Percentiles rank a stretch among this genome's conserved stretches.
phyloP scores from a whole-genome alignment of 106 monocot species.

The Cymbidium sinense region DNA sequence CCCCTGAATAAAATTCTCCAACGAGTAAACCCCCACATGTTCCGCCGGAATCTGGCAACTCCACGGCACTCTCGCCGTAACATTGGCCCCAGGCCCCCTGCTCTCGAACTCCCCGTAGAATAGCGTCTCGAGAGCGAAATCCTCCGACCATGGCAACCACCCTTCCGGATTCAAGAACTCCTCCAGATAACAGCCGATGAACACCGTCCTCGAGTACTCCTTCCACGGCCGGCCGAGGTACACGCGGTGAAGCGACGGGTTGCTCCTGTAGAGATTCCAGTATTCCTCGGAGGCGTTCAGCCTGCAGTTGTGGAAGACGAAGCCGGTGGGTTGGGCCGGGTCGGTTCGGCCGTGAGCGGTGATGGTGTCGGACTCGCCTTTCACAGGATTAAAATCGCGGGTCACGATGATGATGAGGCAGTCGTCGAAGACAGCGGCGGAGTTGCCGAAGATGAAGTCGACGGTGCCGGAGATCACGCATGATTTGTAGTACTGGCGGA shows the following conservation, averaged over 20 bases:
- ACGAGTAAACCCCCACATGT: constrained; percentile 16
- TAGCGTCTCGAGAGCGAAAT: constrained; percentile 17
- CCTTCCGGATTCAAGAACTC: constrained; percentile 13
- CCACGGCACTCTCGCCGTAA: constrained; percentile 12
- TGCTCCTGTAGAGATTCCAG: constrained; percentile 5
- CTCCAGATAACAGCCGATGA: constrained; percentile 10
- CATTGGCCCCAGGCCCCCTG: constrained; percentile 9
- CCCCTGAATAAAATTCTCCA: constrained; percentile 24
- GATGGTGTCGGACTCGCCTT: constrained; percentile 42
- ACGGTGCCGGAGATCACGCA: constrained; percentile 73
- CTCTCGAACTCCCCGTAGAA: constrained; percentile 21
- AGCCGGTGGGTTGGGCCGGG: constrained; percentile 26
- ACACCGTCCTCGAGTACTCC: constrained; percentile 26
- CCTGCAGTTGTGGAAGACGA: constrained; percentile 16
- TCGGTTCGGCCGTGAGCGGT: constrained; percentile 25
- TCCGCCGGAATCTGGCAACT: constrained; percentile 17
- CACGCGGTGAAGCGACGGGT: constrained; percentile 2
- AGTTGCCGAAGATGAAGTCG: constrained; percentile 84
- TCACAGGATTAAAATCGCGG: constrained; percentile 28
- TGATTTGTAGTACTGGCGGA: constrained; percentile 62
- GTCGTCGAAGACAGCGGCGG: constrained; percentile 51
- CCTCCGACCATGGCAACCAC: constrained; percentile 15
- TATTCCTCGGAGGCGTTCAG: constrained; percentile 13
- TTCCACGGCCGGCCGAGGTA: constrained; percentile 29
- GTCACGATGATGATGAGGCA: constrained; percentile 36